Evolutionary conservation across 139 green algal species (phyloP).

Genomic region (Zygnema cylindricum): DNA sequence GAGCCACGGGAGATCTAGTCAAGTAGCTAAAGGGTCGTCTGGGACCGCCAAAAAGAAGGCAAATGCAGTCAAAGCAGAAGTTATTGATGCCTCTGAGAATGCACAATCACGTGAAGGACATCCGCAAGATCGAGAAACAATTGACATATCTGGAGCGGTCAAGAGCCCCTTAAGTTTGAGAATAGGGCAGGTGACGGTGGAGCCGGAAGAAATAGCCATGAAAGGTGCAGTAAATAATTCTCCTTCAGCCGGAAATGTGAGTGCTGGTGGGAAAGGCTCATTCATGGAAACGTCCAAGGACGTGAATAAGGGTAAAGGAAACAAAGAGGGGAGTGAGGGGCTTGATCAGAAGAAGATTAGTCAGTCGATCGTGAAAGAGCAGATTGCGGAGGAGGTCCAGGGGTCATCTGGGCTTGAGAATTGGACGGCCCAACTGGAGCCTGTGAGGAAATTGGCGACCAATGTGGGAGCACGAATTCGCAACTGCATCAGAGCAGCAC

Average conservation of each 20-base stretch:
- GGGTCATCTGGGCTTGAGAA: background rate
- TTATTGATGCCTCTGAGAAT: background rate
- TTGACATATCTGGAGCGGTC: too few relatives aligned
- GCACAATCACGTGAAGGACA: background rate
- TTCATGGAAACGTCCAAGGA: background rate
- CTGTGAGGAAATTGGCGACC: conserved; percentile 43
- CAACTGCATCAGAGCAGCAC: conserved; percentile 50
- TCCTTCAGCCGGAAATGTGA: background rate
- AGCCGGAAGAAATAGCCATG: background rate
- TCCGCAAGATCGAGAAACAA: background rate
- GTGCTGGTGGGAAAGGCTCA: too few relatives aligned
- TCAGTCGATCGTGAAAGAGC: too few relatives aligned
- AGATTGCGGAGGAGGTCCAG: background rate
- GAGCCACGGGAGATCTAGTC: background rate
- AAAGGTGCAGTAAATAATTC: background rate
- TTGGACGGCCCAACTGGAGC: background rate
- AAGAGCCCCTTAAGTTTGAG: background rate
- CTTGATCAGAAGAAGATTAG: too few relatives aligned
- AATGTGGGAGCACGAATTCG: conserved; percentile 58
- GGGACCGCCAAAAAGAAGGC: background rate
- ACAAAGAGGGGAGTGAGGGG: background rate
- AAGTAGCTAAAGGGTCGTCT: background rate
- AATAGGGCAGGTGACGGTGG: background rate
- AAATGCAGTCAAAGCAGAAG: background rate
- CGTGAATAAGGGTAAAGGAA: background rate